Conservation (phyloP, 2,329 filamentous ascomycete species). For the Xylaria sp. region DNA sequence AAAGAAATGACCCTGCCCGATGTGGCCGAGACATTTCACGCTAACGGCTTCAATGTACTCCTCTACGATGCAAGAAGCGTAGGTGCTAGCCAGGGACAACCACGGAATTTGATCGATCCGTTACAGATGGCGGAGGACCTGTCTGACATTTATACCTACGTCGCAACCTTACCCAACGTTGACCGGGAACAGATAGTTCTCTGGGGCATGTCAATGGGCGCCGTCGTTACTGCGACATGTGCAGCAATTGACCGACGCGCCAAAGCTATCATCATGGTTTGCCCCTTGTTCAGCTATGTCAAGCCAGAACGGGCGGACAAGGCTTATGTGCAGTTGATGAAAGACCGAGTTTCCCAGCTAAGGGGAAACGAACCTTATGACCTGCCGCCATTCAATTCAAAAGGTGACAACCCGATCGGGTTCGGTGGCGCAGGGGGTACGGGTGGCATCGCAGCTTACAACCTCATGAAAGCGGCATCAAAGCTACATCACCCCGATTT, state of each 20-base stretch:
- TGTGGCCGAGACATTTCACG: no score
- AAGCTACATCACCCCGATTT: neutral
- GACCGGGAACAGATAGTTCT: constrained; percentile 5
- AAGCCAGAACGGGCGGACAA: constrained; percentile 6
- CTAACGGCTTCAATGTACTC: no score
- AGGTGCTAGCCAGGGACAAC: no score
- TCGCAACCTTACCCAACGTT: no score
- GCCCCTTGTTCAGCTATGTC: constrained; percentile 1
- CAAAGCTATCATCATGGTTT: neutral
- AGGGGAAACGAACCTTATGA: constrained; percentile 16
- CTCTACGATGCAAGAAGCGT: no score
- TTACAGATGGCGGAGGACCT: no score
- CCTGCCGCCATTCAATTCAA: constrained; percentile 3
- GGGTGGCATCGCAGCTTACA: neutral
- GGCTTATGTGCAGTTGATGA: constrained; percentile 39
- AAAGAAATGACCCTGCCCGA: no score
- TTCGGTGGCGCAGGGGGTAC: neutral
- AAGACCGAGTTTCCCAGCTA: constrained; percentile 32
- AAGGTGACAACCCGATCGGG: constrained; percentile 14
- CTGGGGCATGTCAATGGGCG: constrained; percentile 46
- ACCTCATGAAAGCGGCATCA: neutral
- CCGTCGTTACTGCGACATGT: constrained; percentile 23
- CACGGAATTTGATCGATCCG: no score
- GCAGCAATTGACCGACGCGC: constrained; percentile 42
- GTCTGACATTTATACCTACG: no score